Percentiles rank a stretch among this genome's conserved stretches.
phyloP scores from a whole-genome alignment of 1,139 yeast genomes.

The Hemisphaericaspora subhashii region DNA sequence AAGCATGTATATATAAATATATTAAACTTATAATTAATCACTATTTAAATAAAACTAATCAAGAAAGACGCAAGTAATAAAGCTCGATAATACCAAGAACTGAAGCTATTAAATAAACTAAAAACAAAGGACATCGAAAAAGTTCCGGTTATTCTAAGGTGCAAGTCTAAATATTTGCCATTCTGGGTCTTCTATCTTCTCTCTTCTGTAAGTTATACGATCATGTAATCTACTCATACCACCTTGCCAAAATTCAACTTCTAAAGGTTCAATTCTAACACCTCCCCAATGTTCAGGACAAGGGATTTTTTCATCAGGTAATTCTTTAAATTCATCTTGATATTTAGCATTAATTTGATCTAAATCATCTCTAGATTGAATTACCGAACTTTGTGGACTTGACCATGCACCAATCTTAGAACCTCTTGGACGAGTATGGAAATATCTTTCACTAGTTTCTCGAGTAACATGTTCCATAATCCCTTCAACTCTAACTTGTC shows the following conservation, averaged over 20 bases:
- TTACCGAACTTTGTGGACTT: slow-evolving; percentile 74
- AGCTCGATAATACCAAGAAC: too few relatives aligned
- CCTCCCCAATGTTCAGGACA: slow-evolving; percentile 98
- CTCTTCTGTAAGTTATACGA: slow-evolving; percentile 73
- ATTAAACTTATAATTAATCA: too few relatives aligned
- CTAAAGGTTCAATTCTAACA: slow-evolving; percentile 78
- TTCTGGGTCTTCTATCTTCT: slow-evolving; percentile 37
- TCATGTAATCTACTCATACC: slow-evolving; percentile 88
- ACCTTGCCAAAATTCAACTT: slow-evolving; percentile 98
- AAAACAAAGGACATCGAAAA: not conserved
- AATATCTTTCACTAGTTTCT: slow-evolving; percentile 77
- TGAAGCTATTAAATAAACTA: too few relatives aligned
- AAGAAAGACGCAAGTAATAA: too few relatives aligned
- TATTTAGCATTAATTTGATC: slow-evolving; percentile 50
- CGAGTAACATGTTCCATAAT: slow-evolving; percentile 68
- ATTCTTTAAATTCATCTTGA: slow-evolving; percentile 59
- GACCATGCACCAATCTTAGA: slow-evolving; percentile 98
- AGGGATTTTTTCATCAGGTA: slow-evolving; percentile 62
- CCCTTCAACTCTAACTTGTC: slow-evolving; percentile 95
- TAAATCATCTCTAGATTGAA: slow-evolving; percentile 60
- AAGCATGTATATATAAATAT: not conserved
- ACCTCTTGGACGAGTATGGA: slow-evolving; percentile 82
- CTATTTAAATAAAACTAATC: too few relatives aligned
- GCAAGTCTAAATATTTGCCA: slow-evolving; percentile 76
- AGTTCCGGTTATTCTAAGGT: slow-evolving; percentile 46